Percentiles rank a stretch among this genome's conserved stretches.
Evolutionary conservation across 176 grass and related monocot genomes (phyloP).

Genomic region (Poa annua): DNA sequence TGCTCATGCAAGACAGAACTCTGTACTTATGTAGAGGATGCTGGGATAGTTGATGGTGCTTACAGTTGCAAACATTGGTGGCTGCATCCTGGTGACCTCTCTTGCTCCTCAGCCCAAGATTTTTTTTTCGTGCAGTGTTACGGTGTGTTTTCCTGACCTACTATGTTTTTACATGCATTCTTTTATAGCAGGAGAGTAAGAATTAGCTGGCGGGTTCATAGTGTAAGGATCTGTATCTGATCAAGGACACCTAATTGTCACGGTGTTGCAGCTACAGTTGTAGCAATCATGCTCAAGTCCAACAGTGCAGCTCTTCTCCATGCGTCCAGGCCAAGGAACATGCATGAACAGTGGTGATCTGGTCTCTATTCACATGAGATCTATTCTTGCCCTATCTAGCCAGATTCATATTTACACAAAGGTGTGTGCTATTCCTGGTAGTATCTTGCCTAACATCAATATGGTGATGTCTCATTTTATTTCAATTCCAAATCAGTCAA

Average conservation of each 20-base stretch:
- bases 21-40: not conserved
- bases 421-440: conserved; percentile 18
- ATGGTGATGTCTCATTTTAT: not conserved
- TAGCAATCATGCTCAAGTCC: conserved; percentile 59
- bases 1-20: not conserved
- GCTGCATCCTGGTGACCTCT: not conserved
- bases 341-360: conserved; percentile 43
- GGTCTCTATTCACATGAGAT: conserved; percentile 55
- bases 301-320: conserved; percentile 57
- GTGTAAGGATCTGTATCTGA: conserved; percentile 56
- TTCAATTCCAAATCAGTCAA: not conserved
- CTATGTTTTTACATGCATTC: not conserved
- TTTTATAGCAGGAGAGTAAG: conserved; percentile 4
- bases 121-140: conserved; percentile 1
- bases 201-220: conserved; percentile 13
- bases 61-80: not conserved
- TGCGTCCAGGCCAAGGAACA: conserved; percentile 43
- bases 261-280: conserved; percentile 39
- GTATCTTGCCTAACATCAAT: conserved; percentile 19
- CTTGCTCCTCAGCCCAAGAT: not conserved
- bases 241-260: conserved; percentile 46
- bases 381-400: conserved; percentile 34
- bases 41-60: not conserved
- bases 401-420: conserved; percentile 27
- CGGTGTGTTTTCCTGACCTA: not conserved